Evolutionary conservation across 176 grass and related monocot genomes (phyloP), one percentile per base, ranked within the genome.

Genomic region (Aechmea fasciata): DNA sequence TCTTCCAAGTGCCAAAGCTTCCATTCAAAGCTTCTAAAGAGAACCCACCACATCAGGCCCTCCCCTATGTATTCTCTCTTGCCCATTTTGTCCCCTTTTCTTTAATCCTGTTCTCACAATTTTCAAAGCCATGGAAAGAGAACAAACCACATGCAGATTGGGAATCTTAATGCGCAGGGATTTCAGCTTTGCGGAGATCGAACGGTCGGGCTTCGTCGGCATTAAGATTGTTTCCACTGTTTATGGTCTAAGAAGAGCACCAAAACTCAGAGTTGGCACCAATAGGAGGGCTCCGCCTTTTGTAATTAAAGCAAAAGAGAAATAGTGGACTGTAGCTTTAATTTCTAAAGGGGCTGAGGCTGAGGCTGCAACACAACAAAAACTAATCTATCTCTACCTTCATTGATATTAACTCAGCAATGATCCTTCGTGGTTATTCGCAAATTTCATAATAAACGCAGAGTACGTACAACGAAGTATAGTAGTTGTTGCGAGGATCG

Each of bases 1-100:
- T 87, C 84, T 79, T 75, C 75, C 80, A 87, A 87, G 67, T 67
- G 33, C 28, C 49, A 87, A 87, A 87, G 80, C 19, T 64, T 64
- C 10, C 75, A 41, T 83, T 87, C 84, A 83, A 87, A 80, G 75
- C 75, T 68, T 63, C 11, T 68, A 86, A 82, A 67, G 75, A 80
- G 26, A 59, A 10, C 55, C 54, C 11, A 23, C 63, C 59, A 48
- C 63, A 68, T 53, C 67, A 68, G 75, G 79, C 74, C 22, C 72
- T 75, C 75, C 69, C 41, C 78, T 73, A 71, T 79, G 26, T 86
- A 70, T 78, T 86, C 67, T n/a, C 26, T 79, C 79, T 17, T 14
- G 3, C 52, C 52, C 55, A 61, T 61, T 18, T 22, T 9, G 22
- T 61, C 13, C 11, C n/a, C 55, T 19, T 9, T 19, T 82, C 75